Evolutionary conservation across 768 basidiomycete genomes (phyloP).

Genomic region (Lyophyllum shimeji): DNA sequence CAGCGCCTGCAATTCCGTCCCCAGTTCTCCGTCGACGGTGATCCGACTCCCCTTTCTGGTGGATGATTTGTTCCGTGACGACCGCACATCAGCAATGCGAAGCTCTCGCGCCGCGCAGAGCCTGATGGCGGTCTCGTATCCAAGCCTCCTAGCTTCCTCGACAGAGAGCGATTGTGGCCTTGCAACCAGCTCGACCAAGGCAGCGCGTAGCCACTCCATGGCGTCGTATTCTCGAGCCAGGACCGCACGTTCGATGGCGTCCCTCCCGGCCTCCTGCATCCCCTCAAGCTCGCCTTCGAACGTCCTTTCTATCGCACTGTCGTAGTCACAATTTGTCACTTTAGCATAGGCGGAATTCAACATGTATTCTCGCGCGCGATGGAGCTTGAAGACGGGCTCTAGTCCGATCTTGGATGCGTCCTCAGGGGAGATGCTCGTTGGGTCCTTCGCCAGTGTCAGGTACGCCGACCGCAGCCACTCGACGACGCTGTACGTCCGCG

Average conservation of each 20-base stretch:
- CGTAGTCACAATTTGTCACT: not conserved
- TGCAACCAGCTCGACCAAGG: conserved; percentile 1
- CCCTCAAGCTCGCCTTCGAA: not conserved
- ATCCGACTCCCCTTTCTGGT: no score
- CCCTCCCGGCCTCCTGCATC: not conserved
- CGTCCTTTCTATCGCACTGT: not conserved
- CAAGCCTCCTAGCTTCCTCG: conserved; percentile 7
- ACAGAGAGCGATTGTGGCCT: not conserved
- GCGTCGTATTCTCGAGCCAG: conserved; percentile 6
- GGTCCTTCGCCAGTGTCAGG: not conserved
- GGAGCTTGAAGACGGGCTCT: conserved; percentile 7
- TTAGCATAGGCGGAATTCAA: not conserved
- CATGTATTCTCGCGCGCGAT: conserved; percentile 4
- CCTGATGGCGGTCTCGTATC: conserved; percentile 6
- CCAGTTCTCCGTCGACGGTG: not conserved
- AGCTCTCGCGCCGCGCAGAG: conserved; percentile 7
- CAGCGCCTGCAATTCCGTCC: not conserved
- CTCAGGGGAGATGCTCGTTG: not conserved
- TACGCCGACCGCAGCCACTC: conserved; percentile 12
- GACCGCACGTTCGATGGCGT: not conserved
- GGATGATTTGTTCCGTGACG: no score
- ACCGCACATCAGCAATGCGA: not conserved
- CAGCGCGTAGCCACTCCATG: conserved; percentile 6
- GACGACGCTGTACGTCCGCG: conserved; percentile 1
- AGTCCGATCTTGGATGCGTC: conserved; percentile 2